Evolutionary conservation across 106 monocot species (phyloP).

Genomic region (Dendrobium catenatum): DNA sequence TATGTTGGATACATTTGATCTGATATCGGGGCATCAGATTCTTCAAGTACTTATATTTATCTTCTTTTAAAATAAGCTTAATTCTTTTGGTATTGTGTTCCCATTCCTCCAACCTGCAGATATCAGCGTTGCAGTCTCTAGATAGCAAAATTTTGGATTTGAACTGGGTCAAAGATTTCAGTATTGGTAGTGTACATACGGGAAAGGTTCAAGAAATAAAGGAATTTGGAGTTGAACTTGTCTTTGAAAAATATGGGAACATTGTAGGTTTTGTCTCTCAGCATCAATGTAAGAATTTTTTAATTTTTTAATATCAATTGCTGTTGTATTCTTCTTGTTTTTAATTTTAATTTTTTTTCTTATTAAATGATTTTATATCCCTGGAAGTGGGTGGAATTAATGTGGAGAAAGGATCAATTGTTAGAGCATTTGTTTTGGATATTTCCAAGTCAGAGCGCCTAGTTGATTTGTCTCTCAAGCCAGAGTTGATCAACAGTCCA

Average conservation of each 20-base stretch:
- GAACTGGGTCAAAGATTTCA: conserved; percentile 33
- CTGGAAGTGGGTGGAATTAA: conserved; percentile 56
- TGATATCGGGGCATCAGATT: background rate
- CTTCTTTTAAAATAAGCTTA: background rate
- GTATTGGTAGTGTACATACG: conserved; percentile 62
- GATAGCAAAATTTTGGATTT: conserved; percentile 19
- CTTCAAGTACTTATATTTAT: background rate
- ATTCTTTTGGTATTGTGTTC: background rate
- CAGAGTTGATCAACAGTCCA: conserved; percentile 39
- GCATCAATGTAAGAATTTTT: conserved; percentile 62
- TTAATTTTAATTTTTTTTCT: background rate
- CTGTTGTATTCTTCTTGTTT: background rate
- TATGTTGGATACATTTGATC: background rate
- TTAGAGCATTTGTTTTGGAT: conserved; percentile 74
- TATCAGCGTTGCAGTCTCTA: conserved; percentile 43
- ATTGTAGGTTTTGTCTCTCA: conserved; percentile 76
- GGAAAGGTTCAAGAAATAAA: conserved; percentile 75
- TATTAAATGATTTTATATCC: background rate
- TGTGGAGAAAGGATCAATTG: conserved; percentile 44
- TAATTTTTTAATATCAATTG: background rate
- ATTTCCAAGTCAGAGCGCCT: conserved; percentile 50
- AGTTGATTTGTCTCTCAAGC: conserved; percentile 78
- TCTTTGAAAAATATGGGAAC: conserved; percentile 58
- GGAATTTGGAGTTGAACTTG: conserved; percentile 73
- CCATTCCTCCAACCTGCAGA: conserved; percentile 29